Base-by-base conservation (phyloP, 345 rosid genomes). In the Camelina neglecta region DNA sequence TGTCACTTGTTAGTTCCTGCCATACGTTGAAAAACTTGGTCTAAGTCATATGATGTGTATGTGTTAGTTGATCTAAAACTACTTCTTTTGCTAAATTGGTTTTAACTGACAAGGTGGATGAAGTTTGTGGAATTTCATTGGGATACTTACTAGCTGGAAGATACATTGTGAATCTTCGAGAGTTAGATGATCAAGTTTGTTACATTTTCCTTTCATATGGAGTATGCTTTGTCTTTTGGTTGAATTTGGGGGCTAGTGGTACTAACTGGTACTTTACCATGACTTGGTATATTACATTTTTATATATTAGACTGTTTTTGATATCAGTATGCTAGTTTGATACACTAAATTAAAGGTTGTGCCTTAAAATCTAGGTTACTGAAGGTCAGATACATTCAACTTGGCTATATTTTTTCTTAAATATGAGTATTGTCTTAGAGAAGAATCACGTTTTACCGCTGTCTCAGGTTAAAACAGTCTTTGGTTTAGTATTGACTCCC, bases 51-150 rank as follows among this genome's bases (percentile, higher is more conserved):
- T 21, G 38, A 45, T 58, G 31, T 36, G 44, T 41, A 47, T 48
- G 42, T 45, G 58, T 65, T 48, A 16, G 42, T 36, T 57, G 18
- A 21, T 35, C 50, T 21, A 48, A 4, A 54, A 63, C 44, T 54
- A 60, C 24, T 15, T 51, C 1, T 13, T 62, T 63, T 24, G 66
- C 48, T 5, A 8, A 29, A 66, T 13, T 10, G 15, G 64, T 21
- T 60, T 11, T n/a, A 35, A 9, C 60, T 60, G 8, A 4, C 20
- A 60, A 49, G 42, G 53, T 31, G 2, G 64, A 13, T 55, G 65
- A 35, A 33, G 47, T 73, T 55, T 73, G 56, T 73, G 54, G 36
- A 73, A 64, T 64, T 4, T 62, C 18, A 11, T 63, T 11, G 2
- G 9, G 39, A 8, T 39, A 53, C 8, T 36, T 21, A 49, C 29